Base-by-base conservation (phyloP, 257 asterid genomes). In the Thymus mandschuricus region DNA sequence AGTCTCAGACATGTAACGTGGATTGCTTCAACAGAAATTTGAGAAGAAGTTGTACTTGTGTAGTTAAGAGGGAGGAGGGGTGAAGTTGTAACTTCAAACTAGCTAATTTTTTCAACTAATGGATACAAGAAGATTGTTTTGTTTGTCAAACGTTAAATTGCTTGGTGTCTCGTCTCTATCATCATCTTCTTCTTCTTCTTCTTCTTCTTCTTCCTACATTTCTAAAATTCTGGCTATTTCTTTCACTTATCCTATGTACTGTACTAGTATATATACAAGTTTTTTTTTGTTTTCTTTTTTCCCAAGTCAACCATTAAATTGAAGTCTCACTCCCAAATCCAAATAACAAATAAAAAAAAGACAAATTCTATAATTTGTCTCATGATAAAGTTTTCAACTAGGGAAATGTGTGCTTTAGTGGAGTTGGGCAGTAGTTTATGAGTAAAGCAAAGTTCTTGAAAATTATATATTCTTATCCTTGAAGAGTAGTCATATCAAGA, bases 371-470 rank as follows among this genome's bases (percentile, higher is more conserved):
- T 6, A 38, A 12, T 66, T 2, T 2, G 29, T 13, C 59, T 15
- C 68, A 66, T 74, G 69, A 66, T 48, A 50, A 46, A 11, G 2
- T 33, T 71, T 76, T 71, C 70, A 76, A 79, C 72, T 69, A 28
- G 60, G 68, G 70, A 44, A 68, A 50, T 76, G 71, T 55, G 52
- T 70, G 76, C 56, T 70, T 21, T 63, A 74, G 78, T 79, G 78
- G 58, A 58, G 76, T 80, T 80, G 84, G 87, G 71, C 85, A 80
- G 43, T 75, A 74, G 81, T 73, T 50, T 85, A 86, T 64, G 92
- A 89, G 96, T 92, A 86, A 89, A 92, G 96, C 96, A 81, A 89
- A 82, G 64, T 76, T 68, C 76, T 75, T 74, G 69, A 68, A 55
- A 72, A 71, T 72, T 77, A 82, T 73, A 84, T 75, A 83, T 66